Evolutionary conservation across 805 yeast species (phyloP), one percentile per base, ranked within the genome.

Genomic region (Hanseniaspora pseudoguilliermondii): DNA sequence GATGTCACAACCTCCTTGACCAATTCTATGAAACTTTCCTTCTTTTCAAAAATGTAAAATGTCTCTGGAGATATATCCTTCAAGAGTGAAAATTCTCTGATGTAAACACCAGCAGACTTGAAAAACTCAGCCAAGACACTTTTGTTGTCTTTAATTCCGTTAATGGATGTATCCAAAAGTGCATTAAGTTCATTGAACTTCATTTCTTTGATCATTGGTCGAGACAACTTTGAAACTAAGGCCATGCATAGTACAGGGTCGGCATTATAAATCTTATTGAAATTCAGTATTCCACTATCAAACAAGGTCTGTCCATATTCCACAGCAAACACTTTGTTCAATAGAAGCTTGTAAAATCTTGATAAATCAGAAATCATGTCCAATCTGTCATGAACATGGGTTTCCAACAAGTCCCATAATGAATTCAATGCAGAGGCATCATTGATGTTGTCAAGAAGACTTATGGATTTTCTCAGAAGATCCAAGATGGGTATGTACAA

Each of bases 401-500:
- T 39, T 9, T 23, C n/a, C 15, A 65, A 60, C 3, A 55, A 50
- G 42, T 61, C 60, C 39, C 67, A 47, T 0, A 62, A 23, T 0
- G 20, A n/a, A 6, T 58, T 54, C 8, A 69, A 46, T 10, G 39
- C 48, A 3, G 20, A 15, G 8, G 62, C 29, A n/a, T 57, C 58
- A 1, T 61, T 59, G 1, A 58, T 42, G 0, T 58, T 32, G 47
- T 56, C 63, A 2, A 61, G 54, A 9, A 65, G 40, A 40, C 61
- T 65, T 11, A 69, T 18, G 15, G 64, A 49, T 57, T 69, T 69
- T 43, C 59, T 65, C 5, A 63, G 35, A 16, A 66, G 54, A 55
- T 65, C 68, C 8, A 69, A 50, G 40, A 62, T 62, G 1, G 71
- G 70, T 58, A 67, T 70, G 41, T 57, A 65, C 52, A 66, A 66